phyloP scores from a whole-genome alignment of 2,329 filamentous ascomycete species.

The Colletotrichum cuscutae region DNA sequence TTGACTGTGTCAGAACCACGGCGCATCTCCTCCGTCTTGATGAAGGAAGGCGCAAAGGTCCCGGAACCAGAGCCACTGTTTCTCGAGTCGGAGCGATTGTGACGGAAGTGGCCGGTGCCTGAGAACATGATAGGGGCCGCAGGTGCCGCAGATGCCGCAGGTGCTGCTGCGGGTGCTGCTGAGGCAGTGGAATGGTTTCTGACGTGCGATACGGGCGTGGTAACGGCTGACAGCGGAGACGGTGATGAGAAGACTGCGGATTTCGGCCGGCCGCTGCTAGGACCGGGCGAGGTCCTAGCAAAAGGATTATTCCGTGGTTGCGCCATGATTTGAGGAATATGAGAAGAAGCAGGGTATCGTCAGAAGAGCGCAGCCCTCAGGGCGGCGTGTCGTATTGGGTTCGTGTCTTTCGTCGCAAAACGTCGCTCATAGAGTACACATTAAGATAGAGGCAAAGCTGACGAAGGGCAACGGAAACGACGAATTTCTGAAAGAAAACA shows the following conservation, averaged over 20 bases:
- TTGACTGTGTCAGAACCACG: conserved; percentile 65
- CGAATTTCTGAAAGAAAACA: conserved; percentile 30
- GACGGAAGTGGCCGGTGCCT: conserved; percentile 47
- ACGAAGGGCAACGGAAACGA: conserved; percentile 15
- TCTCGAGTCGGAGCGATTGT: conserved; percentile 69
- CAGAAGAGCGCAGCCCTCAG: conserved; percentile 18
- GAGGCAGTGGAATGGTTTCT: conserved; percentile 76
- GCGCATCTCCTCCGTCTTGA: conserved; percentile 84
- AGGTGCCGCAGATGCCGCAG: conserved; percentile 50
- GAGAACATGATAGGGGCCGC: conserved; percentile 52
- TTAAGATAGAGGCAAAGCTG: conserved; percentile 30
- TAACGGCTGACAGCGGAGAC: conserved; percentile 50
- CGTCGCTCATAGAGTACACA: conserved; percentile 35
- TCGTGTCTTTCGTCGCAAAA: conserved; percentile 32
- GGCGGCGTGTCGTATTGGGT: conserved; percentile 10
- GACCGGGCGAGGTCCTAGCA: conserved; percentile 73
- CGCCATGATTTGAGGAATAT: conserved; percentile 62
- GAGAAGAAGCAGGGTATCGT: conserved; percentile 56
- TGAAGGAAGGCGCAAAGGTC: conserved; percentile 97
- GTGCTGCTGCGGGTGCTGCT: conserved; percentile 52
- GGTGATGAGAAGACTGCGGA: conserved; percentile 79
- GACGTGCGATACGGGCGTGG: conserved; percentile 64
- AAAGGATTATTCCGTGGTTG: conserved; percentile 87
- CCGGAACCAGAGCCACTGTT: conserved; percentile 75
- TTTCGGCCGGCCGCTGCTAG: conserved; percentile 72